Percentiles rank a stretch among this genome's conserved stretches.
Conservation (phyloP, 1,139 yeast species). For the Sugiyamaella sp. region DNA sequence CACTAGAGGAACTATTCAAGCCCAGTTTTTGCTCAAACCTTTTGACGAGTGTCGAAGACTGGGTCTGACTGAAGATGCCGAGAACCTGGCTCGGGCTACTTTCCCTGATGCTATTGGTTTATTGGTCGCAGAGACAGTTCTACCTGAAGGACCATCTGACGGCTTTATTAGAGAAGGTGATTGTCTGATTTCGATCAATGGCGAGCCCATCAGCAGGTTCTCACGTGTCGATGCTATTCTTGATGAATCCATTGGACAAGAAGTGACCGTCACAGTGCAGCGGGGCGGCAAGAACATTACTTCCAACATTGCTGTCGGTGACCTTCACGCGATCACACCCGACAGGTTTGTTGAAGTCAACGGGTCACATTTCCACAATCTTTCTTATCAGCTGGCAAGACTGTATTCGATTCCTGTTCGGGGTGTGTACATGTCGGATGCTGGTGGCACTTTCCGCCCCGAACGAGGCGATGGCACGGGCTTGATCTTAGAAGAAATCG, state of each 20-base stretch:
- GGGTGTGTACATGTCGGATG: conserved; percentile 81
- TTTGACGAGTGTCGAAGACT: conserved; percentile 88
- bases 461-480: conserved; percentile 52
- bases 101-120: conserved; percentile 82
- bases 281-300: conserved; percentile 68
- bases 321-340: conserved; percentile 83
- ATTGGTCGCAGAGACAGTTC: conserved; percentile 78
- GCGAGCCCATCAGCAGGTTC: conserved; percentile 65
- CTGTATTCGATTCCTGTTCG: conserved; percentile 78
- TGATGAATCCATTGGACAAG: conserved; percentile 68
- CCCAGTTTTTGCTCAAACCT: conserved; percentile 85
- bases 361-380: conserved; percentile 83
- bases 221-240: conserved; percentile 82
- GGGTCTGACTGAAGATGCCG: conserved; percentile 79
- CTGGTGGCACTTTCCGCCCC: conserved; percentile 75
- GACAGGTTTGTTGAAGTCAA: conserved; percentile 77
- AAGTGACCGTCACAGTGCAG: conserved; percentile 63
- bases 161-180: conserved; percentile 81
- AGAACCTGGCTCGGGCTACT: conserved; percentile 62
- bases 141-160: conserved; percentile 90
- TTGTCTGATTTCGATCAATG: conserved; percentile 73
- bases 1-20: conserved; percentile 86
- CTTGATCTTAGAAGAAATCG: conserved; percentile 79
- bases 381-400: conserved; percentile 88
- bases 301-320: conserved; percentile 62